Base-by-base conservation (phyloP, 2,329 filamentous ascomycete genomes). In the Arthrinium phaeospermum region DNA sequence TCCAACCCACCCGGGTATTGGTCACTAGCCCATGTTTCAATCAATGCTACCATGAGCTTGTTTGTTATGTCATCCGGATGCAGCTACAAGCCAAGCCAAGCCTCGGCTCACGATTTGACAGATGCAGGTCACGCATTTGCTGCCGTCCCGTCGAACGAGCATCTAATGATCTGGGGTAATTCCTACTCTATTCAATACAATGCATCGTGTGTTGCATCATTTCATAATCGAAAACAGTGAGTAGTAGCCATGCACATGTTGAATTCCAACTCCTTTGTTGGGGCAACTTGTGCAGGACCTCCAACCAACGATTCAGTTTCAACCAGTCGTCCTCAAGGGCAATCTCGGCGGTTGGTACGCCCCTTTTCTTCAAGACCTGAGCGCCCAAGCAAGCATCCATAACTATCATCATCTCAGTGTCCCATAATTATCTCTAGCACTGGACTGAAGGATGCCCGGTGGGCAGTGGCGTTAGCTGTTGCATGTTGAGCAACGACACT, bases 121-220 rank as follows among this genome's bases (percentile, higher is more conserved):
- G 14, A 41, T 64, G 57, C 57, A 64, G 57, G 34, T 37, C 30
- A 10, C n/a, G n/a, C n/a, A 51, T n/a, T 51, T n/a, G 49, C 49
- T 4, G n/a, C 49, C 27, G 49, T 49, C 19, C n/a, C 46, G 46
- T 49, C 46, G 46, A 49, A 49, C 46, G 22, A 49, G 46, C 7
- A 49, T 49, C 46, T 49, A 49, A 49, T 49, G 46, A 49, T 49
- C 10, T n/a, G 46, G 22, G 19, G 46, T 49, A 49, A 49, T 49
- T 10, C 46, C 7, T 22, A 22, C n/a, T 22, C 19, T n/a, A 27
- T 51, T 14, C 12, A 4, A 51, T 5, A 4, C 53, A 64, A 64
- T n/a, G 30, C 53, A 64, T 64, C 53, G 34, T 37, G 30, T 64
- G 49, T 53, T 64, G 34, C 57, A 41, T 41, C 34, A 64, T 64